Percentiles rank a stretch among this genome's conserved stretches.
phyloP scores from a whole-genome alignment of 306 rosid species.

The Casuarina equisetifolia region DNA sequence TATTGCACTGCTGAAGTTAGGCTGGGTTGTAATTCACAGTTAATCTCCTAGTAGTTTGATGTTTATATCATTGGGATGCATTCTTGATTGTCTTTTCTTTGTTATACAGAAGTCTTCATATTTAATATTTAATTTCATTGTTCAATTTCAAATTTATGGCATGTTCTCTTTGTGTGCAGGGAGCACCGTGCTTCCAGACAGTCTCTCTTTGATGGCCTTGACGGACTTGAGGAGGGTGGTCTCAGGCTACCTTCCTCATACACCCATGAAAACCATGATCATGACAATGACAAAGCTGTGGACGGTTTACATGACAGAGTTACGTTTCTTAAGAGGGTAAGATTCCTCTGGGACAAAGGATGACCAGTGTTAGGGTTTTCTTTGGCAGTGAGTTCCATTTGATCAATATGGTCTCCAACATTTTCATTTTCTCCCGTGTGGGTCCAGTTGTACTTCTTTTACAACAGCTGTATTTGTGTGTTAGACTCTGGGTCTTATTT shows the following conservation, averaged over 20 bases:
- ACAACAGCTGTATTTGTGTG: not conserved
- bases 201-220: slow-evolving; percentile 60
- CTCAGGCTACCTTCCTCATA: slow-evolving; percentile 68
- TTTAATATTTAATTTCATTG: no score
- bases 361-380: not conserved
- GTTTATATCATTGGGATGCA: slow-evolving; percentile 8
- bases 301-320: slow-evolving; percentile 83
- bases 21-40: not conserved
- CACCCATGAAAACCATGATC: slow-evolving; percentile 61
- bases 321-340: slow-evolving; percentile 71
- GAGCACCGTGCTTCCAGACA: slow-evolving; percentile 71
- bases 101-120: slow-evolving; percentile 12
- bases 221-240: slow-evolving; percentile 93
- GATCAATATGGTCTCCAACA: not conserved
- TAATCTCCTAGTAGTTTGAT: not conserved
- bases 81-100: slow-evolving; percentile 8
- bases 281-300: slow-evolving; percentile 68
- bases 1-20: not conserved
- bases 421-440: not conserved
- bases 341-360: slow-evolving; percentile 21
- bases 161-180: slow-evolving; percentile 42
- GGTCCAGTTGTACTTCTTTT: not conserved
- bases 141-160: slow-evolving; percentile 2
- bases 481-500: not conserved
- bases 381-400: not conserved